These are phyloP conservation scores for Mycena galericulata DNA, from an alignment of 768 basidiomycete genomes.

Conservation along the genomic window DNA sequence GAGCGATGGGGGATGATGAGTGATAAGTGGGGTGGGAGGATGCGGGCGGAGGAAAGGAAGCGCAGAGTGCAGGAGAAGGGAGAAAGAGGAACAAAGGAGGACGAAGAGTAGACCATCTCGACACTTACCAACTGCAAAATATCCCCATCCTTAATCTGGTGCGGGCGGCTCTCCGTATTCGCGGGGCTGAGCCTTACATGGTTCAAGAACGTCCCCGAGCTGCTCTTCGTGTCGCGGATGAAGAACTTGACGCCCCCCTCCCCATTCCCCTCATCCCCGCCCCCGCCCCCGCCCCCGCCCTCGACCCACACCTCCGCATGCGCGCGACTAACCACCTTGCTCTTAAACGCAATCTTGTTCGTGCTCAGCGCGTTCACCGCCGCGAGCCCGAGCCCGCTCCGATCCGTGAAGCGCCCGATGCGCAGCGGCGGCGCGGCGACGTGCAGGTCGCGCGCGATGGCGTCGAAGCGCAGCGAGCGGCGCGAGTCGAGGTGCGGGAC, in stretches of 20 bases:
- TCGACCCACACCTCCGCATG: constrained; percentile 97
- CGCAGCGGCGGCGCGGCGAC: constrained; percentile 79
- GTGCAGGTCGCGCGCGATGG: constrained; percentile 87
- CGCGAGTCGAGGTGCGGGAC: constrained; percentile 95
- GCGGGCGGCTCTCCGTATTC: constrained; percentile 82
- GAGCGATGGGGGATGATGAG: too few species aligned
- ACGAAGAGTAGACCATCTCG: not conserved
- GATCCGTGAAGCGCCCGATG: constrained; percentile 95
- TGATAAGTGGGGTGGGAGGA: too few species aligned
- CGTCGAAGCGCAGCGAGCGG: constrained; percentile 91
- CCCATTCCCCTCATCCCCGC: constrained; percentile 47
- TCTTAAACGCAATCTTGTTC: constrained; percentile 93
- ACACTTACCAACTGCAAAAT: constrained; percentile 85
- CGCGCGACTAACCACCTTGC: constrained; percentile 93
- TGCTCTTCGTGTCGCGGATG: constrained; percentile 91
- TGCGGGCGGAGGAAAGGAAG: too few species aligned
- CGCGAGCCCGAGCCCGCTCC: constrained; percentile 73
- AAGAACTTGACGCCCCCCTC: constrained; percentile 66
- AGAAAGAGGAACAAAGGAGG: not conserved
- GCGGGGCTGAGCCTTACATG: constrained; percentile 91
- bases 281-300: constrained; percentile 7
- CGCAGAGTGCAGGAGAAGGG: not conserved
- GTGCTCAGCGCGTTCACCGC: constrained; percentile 77
- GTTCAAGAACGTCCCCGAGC: constrained; percentile 95
- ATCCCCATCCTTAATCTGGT: constrained; percentile 91